phyloP scores from a whole-genome alignment of 306 rosid species.

The Sechiopsis laciniata region DNA sequence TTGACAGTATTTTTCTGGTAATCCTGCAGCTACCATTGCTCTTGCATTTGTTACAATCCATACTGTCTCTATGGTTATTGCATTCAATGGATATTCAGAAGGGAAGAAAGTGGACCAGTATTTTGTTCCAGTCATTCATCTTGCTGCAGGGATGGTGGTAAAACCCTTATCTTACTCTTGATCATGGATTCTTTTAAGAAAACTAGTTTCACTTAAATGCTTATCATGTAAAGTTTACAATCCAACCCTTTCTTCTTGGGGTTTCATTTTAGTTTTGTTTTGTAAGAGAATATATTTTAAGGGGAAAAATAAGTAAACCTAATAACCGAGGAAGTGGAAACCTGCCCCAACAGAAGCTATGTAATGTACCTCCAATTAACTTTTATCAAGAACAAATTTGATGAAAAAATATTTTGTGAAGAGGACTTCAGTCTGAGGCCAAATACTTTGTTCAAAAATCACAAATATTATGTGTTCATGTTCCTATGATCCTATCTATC shows the following conservation, averaged over 20 bases:
- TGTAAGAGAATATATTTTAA: background rate
- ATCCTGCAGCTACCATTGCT: too few relatives aligned
- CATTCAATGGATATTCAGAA: too few relatives aligned
- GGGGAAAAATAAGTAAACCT: background rate
- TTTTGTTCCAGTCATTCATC: constrained; percentile 72
- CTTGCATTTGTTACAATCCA: too few relatives aligned
- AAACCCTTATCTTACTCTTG: constrained; percentile 27
- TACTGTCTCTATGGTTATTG: too few relatives aligned
- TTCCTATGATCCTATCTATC: background rate
- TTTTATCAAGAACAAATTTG: background rate
- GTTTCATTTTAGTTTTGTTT: background rate
- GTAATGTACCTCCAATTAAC: background rate
- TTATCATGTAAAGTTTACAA: background rate
- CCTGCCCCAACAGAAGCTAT: background rate
- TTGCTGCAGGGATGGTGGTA: constrained; percentile 79
- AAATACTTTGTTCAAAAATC: background rate
- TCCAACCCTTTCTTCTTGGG: background rate
- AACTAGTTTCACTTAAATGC: background rate
- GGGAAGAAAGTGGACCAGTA: constrained; percentile 61
- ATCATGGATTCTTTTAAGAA: background rate
- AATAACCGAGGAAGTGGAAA: background rate
- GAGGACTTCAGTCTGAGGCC: background rate
- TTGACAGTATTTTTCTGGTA: too few relatives aligned
- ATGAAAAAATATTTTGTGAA: background rate
- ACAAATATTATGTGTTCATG: background rate